Evolutionary conservation across 225 moss, liverwort and hornwort genomes (phyloP).

Genomic region (Sphagnum tenellum): DNA sequence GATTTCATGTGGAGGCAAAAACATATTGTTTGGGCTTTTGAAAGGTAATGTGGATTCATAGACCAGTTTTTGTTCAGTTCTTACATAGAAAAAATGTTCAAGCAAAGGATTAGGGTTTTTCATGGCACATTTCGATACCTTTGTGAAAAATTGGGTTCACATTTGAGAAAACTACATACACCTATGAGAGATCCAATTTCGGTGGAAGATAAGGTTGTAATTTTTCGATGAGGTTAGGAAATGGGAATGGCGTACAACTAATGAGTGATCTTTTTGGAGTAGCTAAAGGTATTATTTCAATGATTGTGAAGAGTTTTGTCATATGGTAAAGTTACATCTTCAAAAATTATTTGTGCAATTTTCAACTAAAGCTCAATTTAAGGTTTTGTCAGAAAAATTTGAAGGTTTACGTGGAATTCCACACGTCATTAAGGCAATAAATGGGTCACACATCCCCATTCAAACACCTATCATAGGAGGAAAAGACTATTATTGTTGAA

Average conservation of each 20-base stretch:
- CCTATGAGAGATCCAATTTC: background rate
- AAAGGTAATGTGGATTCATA: background rate
- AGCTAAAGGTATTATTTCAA: too few relatives aligned
- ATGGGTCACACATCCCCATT: background rate
- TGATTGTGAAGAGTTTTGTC: too few relatives aligned
- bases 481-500: background rate
- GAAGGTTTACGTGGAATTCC: background rate
- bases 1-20: background rate
- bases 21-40: background rate
- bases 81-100: background rate
- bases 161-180: background rate
- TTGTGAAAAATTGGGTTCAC: background rate
- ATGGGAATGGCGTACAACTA: background rate
- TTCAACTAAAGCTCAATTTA: background rate
- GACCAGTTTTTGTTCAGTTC: background rate
- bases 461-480: background rate
- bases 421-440: background rate
- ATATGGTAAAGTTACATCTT: too few relatives aligned
- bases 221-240: background rate
- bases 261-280: too few relatives aligned
- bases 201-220: background rate
- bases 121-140: background rate
- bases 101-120: background rate
- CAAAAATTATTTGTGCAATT: too few relatives aligned
- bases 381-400: background rate